Conservation (phyloP, 345 rosid species). For the Noccaea caerulescens region DNA sequence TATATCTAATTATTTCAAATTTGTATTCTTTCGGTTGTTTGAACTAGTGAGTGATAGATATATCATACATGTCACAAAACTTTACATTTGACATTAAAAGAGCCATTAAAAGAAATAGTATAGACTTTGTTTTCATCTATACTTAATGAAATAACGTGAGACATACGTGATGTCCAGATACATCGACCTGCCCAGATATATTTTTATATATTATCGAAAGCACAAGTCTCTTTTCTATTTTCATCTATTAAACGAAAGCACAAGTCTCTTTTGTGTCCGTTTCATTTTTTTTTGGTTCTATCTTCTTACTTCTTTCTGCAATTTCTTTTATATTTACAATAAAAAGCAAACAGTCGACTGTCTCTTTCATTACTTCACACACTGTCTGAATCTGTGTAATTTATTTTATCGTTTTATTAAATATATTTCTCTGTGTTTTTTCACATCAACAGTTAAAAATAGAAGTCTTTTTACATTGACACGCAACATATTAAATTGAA, state of each 20-base stretch:
- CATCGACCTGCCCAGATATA: too few species aligned
- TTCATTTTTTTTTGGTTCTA: slow-evolving; percentile 3
- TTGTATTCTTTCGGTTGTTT: background rate
- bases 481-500: slow-evolving; percentile 26
- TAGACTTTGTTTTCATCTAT: background rate
- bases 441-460: slow-evolving; percentile 12
- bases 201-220: too few species aligned
- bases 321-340: background rate
- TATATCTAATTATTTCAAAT: background rate
- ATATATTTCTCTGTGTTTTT: background rate
- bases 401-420: background rate
- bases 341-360: slow-evolving; percentile 10
- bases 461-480: background rate
- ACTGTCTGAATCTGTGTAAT: slow-evolving; percentile 1
- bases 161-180: slow-evolving; percentile 34
- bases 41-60: slow-evolving; percentile 1
- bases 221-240: too few species aligned
- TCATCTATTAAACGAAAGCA: slow-evolving; percentile 33
- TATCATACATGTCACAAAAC: background rate
- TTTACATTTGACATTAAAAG: background rate
- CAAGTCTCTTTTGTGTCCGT: slow-evolving; percentile 35
- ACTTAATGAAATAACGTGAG: slow-evolving; percentile 37
- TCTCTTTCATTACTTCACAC: slow-evolving; percentile 18
- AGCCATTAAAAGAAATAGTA: background rate
- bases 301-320: slow-evolving; percentile 24